These are phyloP conservation scores for Penicillium fimorum DNA, from an alignment of 495 filamentous ascomycete species.

Conservation along the genomic window DNA sequence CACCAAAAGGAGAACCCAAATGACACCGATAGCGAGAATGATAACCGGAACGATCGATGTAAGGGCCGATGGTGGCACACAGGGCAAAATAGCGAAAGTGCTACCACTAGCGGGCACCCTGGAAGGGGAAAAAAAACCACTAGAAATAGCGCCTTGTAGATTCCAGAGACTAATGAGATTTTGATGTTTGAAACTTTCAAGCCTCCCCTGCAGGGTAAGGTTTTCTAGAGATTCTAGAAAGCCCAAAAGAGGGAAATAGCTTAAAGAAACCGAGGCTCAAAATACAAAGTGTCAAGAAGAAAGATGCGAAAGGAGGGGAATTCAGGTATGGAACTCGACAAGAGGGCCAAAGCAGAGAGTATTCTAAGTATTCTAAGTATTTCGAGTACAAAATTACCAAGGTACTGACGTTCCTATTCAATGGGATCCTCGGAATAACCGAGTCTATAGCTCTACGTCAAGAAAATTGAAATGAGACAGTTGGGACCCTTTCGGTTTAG, in stretches of 20 bases:
- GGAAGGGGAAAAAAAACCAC: conserved; percentile 24
- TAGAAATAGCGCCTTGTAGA: conserved; percentile 31
- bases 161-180: conserved; percentile 14
- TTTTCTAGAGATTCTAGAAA: background rate
- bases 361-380: conserved; percentile 10
- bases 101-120: conserved; percentile 25
- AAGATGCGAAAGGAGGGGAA: conserved; percentile 16
- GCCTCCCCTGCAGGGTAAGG: background rate
- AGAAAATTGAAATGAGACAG: conserved; percentile 2
- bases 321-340: conserved; percentile 18
- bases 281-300: conserved; percentile 11
- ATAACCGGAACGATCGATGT: conserved; percentile 18
- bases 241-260: conserved; percentile 9
- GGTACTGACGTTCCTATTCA: conserved; percentile 18
- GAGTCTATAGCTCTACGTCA: conserved; percentile 7
- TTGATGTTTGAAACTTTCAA: background rate
- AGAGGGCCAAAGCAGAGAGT: conserved; percentile 19
- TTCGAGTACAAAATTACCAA: conserved; percentile 24
- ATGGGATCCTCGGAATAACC: conserved; percentile 16
- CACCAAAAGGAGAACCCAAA: background rate
- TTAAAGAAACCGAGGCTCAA: conserved; percentile 9
- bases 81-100: conserved; percentile 24
- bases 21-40: conserved; percentile 8
- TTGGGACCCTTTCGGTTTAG: background rate
- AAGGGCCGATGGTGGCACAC: conserved; percentile 24